phyloP scores from a whole-genome alignment of 768 basidiomycete genomes.

The Boletellus sp. region DNA sequence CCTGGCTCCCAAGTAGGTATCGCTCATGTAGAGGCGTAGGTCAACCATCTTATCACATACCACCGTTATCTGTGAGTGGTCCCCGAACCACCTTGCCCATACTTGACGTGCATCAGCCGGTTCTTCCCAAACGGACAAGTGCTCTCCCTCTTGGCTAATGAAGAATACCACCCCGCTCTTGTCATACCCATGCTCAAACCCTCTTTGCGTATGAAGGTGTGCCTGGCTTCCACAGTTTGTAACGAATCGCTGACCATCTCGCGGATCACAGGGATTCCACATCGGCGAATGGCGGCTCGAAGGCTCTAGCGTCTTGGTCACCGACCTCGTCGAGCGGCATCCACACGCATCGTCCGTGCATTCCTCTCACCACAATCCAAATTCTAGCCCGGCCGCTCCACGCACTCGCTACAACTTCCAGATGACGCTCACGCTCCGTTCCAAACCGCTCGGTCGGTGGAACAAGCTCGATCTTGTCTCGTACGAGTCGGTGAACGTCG shows the following conservation, averaged over 20 bases:
- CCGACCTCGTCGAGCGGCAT: conserved; percentile 56
- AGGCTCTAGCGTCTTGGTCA: conserved; percentile 56
- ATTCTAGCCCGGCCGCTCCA: conserved; percentile 7
- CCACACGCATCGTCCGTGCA: conserved; percentile 6
- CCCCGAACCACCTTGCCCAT: background rate
- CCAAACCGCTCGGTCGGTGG: conserved; percentile 75
- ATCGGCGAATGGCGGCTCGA: conserved; percentile 71
- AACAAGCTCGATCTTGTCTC: conserved; percentile 72
- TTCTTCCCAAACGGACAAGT: conserved; percentile 87
- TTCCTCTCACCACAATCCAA: conserved; percentile 3
- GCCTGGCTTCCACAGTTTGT: background rate
- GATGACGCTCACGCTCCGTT: conserved; percentile 68
- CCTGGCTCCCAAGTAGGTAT: conserved; percentile 1
- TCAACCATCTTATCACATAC: conserved; percentile 86
- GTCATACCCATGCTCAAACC: conserved; percentile 77
- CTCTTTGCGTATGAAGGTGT: conserved; percentile 72
- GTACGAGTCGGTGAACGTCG: conserved; percentile 76
- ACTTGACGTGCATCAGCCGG: conserved; percentile 45
- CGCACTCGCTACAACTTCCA: conserved; percentile 59
- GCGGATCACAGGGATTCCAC: conserved; percentile 55
- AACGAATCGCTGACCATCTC: conserved; percentile 1
- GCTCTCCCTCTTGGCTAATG: conserved; percentile 79
- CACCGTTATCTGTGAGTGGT: conserved; percentile 80
- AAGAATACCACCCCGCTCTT: conserved; percentile 64
- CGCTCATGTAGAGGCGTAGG: conserved; percentile 36